These are phyloP conservation scores for Mangifera indica DNA, from an alignment of 345 rosid species.

Conservation along the genomic window DNA sequence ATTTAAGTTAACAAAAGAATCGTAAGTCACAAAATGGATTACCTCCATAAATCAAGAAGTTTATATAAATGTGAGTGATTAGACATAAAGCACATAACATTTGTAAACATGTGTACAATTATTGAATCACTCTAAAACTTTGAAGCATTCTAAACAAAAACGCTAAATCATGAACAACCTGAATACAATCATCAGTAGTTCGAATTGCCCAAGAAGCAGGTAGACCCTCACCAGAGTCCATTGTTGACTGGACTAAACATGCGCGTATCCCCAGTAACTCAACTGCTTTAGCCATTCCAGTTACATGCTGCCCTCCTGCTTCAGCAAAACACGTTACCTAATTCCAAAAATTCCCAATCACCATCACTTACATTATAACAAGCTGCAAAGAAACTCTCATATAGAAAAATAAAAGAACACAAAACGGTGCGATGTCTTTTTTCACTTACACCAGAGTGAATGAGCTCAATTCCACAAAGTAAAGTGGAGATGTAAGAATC, in stretches of 20 bases:
- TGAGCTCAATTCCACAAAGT: conserved; percentile 67
- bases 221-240: conserved; percentile 69
- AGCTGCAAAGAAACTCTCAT: background rate
- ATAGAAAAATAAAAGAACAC: background rate
- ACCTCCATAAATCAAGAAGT: background rate
- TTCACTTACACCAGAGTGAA: conserved; percentile 58
- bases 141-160: background rate
- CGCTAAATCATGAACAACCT: conserved; percentile 35
- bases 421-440: background rate
- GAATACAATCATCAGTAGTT: conserved; percentile 55
- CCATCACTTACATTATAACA: background rate
- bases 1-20: background rate
- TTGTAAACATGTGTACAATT: background rate
- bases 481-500: conserved; percentile 67
- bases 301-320: conserved; percentile 72
- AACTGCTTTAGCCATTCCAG: conserved; percentile 66
- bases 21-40: background rate
- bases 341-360: conserved; percentile 5
- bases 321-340: conserved; percentile 79
- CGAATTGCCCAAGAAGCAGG: conserved; percentile 59
- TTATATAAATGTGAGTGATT: background rate
- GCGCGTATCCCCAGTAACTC: conserved; percentile 64
- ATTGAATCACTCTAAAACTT: background rate
- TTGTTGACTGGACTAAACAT: conserved; percentile 53
- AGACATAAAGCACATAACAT: background rate